Conservation (phyloP, 148 eudicot species). For the Chenopodium quinoa region DNA sequence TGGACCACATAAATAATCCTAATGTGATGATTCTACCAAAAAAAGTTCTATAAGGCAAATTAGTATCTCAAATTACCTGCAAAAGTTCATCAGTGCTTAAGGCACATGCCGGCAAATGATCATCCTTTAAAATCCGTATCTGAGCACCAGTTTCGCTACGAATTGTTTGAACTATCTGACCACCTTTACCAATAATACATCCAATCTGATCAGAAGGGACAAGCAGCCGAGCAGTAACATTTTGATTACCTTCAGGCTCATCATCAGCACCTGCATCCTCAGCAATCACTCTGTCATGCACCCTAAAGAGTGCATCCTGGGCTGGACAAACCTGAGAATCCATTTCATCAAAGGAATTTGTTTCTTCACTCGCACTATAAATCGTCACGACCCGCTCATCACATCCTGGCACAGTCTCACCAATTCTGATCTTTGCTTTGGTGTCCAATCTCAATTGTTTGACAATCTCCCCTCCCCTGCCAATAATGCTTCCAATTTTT, state of each 20-base stretch:
- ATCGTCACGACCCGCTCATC: slow-evolving; percentile 86
- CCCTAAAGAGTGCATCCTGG: slow-evolving; percentile 85
- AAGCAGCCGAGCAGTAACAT: slow-evolving; percentile 69
- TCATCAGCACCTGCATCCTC: slow-evolving; percentile 60
- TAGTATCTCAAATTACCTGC: slow-evolving; percentile 48
- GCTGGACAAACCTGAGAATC: slow-evolving; percentile 78
- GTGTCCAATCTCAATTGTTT: slow-evolving; percentile 81
- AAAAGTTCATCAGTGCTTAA: slow-evolving; percentile 86
- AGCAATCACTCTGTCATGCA: slow-evolving; percentile 82
- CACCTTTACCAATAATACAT: slow-evolving; percentile 96
- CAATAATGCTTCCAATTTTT: slow-evolving; percentile 94
- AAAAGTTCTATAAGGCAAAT: neutral
- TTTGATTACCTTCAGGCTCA: slow-evolving; percentile 50
- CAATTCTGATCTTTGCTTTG: slow-evolving; percentile 80
- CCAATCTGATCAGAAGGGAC: slow-evolving; percentile 98
- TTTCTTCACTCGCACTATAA: slow-evolving; percentile 72
- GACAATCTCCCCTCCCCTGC: slow-evolving; percentile 96
- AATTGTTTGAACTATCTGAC: slow-evolving; percentile 78
- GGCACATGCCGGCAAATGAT: slow-evolving; percentile 90
- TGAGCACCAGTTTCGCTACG: slow-evolving; percentile 93
- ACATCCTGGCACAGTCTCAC: slow-evolving; percentile 82
- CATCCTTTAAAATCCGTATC: slow-evolving; percentile 85
- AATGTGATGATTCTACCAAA: neutral
- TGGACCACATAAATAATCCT: neutral
- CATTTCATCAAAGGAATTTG: slow-evolving; percentile 58